These are phyloP conservation scores for Myxozyma neglecta DNA, from an alignment of 805 yeast species.

Conservation along the genomic window DNA sequence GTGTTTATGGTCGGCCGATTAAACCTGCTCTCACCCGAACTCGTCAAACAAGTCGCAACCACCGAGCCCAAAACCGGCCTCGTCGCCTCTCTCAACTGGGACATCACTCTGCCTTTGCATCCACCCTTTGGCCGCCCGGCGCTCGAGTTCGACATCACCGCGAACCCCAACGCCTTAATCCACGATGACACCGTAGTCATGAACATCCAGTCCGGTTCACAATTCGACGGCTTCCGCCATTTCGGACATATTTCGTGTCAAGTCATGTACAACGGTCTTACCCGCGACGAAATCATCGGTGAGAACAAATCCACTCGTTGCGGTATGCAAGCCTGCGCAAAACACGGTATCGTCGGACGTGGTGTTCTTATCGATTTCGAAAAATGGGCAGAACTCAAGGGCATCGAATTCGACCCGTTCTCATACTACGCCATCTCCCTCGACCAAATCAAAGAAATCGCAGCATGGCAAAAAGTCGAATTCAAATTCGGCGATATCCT, in stretches of 20 bases:
- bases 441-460: constrained; percentile 34
- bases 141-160: constrained; percentile 13
- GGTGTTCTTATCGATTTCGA: constrained; percentile 42
- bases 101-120: constrained; percentile 31
- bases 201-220: constrained; percentile 39
- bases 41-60: constrained; percentile 23
- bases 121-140: constrained; percentile 36
- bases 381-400: constrained; percentile 36
- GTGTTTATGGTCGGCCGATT: constrained; percentile 30
- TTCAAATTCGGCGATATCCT: constrained; percentile 40
- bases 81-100: constrained; percentile 34
- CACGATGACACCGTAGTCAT: constrained; percentile 36
- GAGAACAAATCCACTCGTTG: constrained; percentile 20
- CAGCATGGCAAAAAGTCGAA: constrained; percentile 34
- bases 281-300: constrained; percentile 32
- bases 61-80: constrained; percentile 24
- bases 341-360: constrained; percentile 40
- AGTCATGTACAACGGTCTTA: constrained; percentile 34
- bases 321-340: constrained; percentile 32
- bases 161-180: constrained; percentile 19
- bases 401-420: constrained; percentile 37
- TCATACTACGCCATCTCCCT: constrained; percentile 35
- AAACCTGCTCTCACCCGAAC: constrained; percentile 33
- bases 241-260: constrained; percentile 34
- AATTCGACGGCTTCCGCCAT: constrained; percentile 40